Conservation (phyloP, 1,284 basidiomycete species). For the Cystobasidium pallidum region DNA sequence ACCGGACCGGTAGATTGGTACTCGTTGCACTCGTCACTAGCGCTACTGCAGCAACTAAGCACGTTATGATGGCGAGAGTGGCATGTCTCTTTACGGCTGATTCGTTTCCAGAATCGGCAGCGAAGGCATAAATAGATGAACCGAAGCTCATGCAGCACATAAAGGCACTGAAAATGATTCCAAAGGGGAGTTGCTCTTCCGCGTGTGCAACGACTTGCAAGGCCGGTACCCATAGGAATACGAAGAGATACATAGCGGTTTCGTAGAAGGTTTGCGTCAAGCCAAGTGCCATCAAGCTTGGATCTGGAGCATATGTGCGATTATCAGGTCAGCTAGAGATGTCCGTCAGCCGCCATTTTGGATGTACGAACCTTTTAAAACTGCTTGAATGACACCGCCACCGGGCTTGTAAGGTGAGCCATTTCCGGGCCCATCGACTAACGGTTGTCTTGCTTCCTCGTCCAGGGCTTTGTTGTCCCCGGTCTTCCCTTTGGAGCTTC, state of each 20-base stretch:
- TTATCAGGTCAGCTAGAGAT: not conserved
- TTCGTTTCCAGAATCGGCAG: slow-evolving; percentile 59
- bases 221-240: slow-evolving; percentile 75
- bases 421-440: slow-evolving; percentile 49
- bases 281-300: slow-evolving; percentile 67
- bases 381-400: slow-evolving; percentile 63
- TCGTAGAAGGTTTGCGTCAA: slow-evolving; percentile 75
- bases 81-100: slow-evolving; percentile 64
- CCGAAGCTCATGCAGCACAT: slow-evolving; percentile 79
- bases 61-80: slow-evolving; percentile 68
- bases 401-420: slow-evolving; percentile 58
- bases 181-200: slow-evolving; percentile 63
- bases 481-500: slow-evolving; percentile 49
- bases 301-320: slow-evolving; percentile 59
- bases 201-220: slow-evolving; percentile 65
- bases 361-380: slow-evolving; percentile 61
- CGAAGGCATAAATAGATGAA: slow-evolving; percentile 67
- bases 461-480: slow-evolving; percentile 56
- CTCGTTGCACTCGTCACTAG: slow-evolving; percentile 64
- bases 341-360: not conserved
- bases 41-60: slow-evolving; percentile 65
- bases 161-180: slow-evolving; percentile 74
- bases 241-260: slow-evolving; percentile 78
- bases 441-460: slow-evolving; percentile 61
- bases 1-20: slow-evolving; percentile 62